Conservation (phyloP, 2,329 filamentous ascomycete species). For the Penicillium sp. region DNA sequence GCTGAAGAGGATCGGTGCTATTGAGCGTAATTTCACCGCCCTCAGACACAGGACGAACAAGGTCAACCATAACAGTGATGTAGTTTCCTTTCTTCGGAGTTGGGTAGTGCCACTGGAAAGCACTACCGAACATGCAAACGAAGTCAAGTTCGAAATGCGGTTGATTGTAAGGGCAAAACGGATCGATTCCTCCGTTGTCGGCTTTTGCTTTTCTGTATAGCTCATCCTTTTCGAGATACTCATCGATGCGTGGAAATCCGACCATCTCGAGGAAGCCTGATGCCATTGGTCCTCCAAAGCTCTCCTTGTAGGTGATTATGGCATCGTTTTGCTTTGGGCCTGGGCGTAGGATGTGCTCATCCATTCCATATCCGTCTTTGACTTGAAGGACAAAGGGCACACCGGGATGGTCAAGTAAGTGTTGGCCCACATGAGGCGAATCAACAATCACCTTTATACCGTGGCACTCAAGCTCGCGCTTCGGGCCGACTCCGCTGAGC, state of each 20-base stretch:
- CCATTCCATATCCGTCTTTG: constrained; percentile 46
- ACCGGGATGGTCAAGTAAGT: constrained; percentile 43
- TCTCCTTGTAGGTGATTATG: constrained; percentile 39
- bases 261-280: constrained; percentile 55
- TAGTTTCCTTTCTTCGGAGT: constrained; percentile 50
- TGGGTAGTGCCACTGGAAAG: constrained; percentile 55
- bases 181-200: constrained; percentile 49
- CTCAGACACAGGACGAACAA: constrained; percentile 52
- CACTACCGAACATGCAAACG: constrained; percentile 58
- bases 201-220: constrained; percentile 51
- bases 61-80: constrained; percentile 59
- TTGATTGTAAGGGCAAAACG: constrained; percentile 59
- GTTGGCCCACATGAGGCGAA: constrained; percentile 32
- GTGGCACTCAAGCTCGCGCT: constrained; percentile 40
- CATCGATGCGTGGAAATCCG: constrained; percentile 62
- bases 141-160: constrained; percentile 67
- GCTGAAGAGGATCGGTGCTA: constrained; percentile 39
- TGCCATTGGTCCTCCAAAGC: constrained; percentile 44
- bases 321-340: constrained; percentile 35
- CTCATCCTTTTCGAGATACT: constrained; percentile 51
- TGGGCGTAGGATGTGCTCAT: constrained; percentile 43
- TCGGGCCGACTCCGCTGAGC: constrained; percentile 51
- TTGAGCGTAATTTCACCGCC: constrained; percentile 43
- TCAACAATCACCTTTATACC: constrained; percentile 35
- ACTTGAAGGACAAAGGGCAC: constrained; percentile 45